phyloP scores from a whole-genome alignment of 768 basidiomycete species.

The Agaricus bisporus region DNA sequence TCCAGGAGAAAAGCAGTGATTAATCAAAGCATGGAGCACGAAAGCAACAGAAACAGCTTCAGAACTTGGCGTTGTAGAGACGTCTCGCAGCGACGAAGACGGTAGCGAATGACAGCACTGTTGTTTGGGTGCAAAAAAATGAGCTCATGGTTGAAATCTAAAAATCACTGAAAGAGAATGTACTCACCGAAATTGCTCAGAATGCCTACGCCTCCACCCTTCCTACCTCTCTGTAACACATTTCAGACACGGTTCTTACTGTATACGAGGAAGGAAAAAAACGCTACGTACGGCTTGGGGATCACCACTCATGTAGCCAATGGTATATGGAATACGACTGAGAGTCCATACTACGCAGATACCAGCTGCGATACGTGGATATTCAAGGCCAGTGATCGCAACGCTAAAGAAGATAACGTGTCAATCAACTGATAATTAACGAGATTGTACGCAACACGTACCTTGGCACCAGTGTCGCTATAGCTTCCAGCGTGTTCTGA shows the following conservation, averaged over 20 bases:
- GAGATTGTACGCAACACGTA: conserved; percentile 18
- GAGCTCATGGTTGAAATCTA: background rate
- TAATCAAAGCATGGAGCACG: background rate
- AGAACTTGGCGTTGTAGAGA: background rate
- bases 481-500: conserved; percentile 53
- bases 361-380: conserved; percentile 32
- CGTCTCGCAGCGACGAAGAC: background rate
- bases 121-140: no score
- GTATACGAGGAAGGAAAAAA: background rate
- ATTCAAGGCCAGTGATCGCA: conserved; percentile 32
- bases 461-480: conserved; percentile 39
- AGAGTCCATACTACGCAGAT: conserved; percentile 33
- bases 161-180: background rate
- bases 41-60: background rate
- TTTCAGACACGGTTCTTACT: background rate
- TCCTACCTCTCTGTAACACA: background rate
- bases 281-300: conserved; percentile 31
- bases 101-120: background rate
- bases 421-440: background rate
- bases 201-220: background rate
- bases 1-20: no score
- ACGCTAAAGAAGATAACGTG: conserved; percentile 23
- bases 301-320: conserved; percentile 38
- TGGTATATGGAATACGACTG: conserved; percentile 37
- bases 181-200: background rate